Evolutionary conservation across 495 filamentous ascomycete genomes (phyloP).

Genomic region (Beverwykella pulmonaria): DNA sequence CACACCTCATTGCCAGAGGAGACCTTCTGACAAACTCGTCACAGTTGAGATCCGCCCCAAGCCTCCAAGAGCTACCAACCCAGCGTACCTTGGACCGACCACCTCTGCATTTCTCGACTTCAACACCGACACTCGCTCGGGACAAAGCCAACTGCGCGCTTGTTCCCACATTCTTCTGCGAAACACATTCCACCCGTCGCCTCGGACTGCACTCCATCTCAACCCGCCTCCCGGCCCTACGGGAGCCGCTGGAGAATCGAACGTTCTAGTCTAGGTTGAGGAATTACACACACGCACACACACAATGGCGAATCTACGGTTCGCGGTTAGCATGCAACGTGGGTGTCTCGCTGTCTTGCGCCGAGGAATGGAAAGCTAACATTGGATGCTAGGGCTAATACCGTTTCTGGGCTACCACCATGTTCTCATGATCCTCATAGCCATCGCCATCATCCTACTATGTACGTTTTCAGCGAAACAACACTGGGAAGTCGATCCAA

Average conservation of each 20-base stretch:
- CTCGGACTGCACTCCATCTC: slow-evolving; percentile 39
- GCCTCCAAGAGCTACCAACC: background rate
- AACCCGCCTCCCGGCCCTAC: slow-evolving; percentile 42
- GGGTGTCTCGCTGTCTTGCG: slow-evolving; percentile 1
- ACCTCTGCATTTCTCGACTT: slow-evolving; percentile 23
- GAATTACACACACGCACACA: slow-evolving; percentile 29
- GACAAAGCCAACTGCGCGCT: slow-evolving; percentile 27
- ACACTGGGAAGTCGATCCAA: background rate
- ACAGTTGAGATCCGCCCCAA: slow-evolving; percentile 17
- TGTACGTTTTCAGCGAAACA: slow-evolving; percentile 62
- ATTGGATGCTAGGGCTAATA: slow-evolving; percentile 65
- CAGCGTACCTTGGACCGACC: slow-evolving; percentile 7
- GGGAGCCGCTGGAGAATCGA: slow-evolving; percentile 44
- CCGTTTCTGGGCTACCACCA: slow-evolving; percentile 98
- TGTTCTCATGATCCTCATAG: slow-evolving; percentile 96
- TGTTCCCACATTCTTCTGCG: slow-evolving; percentile 27
- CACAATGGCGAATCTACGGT: slow-evolving; percentile 47
- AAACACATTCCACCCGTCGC: background rate
- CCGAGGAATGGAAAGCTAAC: slow-evolving; percentile 35
- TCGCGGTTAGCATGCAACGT: slow-evolving; percentile 50
- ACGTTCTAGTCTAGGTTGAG: slow-evolving; percentile 19
- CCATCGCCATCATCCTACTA: slow-evolving; percentile 88
- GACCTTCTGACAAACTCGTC: slow-evolving; percentile 22
- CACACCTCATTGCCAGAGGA: background rate
- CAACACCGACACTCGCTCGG: background rate